phyloP scores from a whole-genome alignment of 2,329 filamentous ascomycete genomes.

The Grosmannia clavigera region DNA sequence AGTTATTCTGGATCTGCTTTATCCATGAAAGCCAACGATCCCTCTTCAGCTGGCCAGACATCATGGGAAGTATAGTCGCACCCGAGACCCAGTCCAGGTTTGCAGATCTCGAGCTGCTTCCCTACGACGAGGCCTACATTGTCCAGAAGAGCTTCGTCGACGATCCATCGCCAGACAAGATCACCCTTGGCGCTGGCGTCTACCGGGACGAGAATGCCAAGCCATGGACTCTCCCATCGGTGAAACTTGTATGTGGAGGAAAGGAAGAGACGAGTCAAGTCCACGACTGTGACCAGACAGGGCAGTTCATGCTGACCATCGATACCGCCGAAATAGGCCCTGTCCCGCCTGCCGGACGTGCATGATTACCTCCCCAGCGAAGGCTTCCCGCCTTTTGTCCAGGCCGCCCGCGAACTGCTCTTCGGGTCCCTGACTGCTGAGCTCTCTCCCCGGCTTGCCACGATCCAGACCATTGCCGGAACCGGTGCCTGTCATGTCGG shows the following conservation, averaged over 20 bases:
- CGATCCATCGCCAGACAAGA: neutral
- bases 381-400: neutral
- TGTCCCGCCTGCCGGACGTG: neutral
- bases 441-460: neutral
- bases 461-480: constrained; percentile 1
- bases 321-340: neutral
- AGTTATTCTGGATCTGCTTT: neutral
- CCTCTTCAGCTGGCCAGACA: neutral
- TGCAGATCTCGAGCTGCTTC: neutral
- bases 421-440: neutral
- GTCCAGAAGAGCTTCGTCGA: neutral
- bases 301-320: neutral
- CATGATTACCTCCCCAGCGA: neutral
- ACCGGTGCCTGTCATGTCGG: constrained; percentile 1
- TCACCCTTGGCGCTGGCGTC: neutral
- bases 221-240: neutral
- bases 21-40: neutral
- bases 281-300: neutral
- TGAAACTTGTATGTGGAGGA: neutral
- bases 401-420: neutral
- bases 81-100: neutral
- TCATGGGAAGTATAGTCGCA: neutral
- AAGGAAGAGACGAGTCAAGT: neutral
- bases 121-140: neutral
- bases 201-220: neutral